phyloP scores from a whole-genome alignment of 768 basidiomycete genomes.

The Mycena galopus region DNA sequence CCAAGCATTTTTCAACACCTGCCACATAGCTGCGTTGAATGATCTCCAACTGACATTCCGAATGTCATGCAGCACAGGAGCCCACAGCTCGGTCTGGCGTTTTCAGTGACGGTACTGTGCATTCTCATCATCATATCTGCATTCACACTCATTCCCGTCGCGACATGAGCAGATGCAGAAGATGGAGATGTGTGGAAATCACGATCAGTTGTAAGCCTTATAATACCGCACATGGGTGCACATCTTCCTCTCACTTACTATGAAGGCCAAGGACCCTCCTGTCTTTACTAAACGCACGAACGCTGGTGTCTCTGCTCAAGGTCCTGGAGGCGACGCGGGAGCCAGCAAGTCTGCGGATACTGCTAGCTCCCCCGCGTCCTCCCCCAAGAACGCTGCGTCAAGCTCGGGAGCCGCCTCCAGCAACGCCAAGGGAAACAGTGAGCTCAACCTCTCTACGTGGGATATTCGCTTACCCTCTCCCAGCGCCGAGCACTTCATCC shows the following conservation, averaged over 20 bases:
- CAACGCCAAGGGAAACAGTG: slow-evolving; percentile 14
- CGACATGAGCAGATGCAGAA: slow-evolving; percentile 27
- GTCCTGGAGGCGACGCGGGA: slow-evolving; percentile 21
- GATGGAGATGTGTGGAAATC: slow-evolving; percentile 21
- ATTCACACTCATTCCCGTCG: slow-evolving; percentile 21
- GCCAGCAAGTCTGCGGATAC: slow-evolving; percentile 7
- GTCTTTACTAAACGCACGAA: slow-evolving; percentile 23
- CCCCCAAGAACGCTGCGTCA: slow-evolving; percentile 16
- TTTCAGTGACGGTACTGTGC: not conserved
- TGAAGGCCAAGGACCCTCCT: slow-evolving; percentile 34
- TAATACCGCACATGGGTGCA: not conserved
- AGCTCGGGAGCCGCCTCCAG: not conserved
- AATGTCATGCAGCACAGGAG: slow-evolving; percentile 26
- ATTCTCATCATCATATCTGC: slow-evolving; percentile 21
- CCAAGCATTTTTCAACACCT: not conserved
- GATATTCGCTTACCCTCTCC: not conserved
- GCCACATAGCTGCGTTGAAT: not conserved
- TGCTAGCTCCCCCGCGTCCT: slow-evolving; percentile 12
- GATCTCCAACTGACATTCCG: slow-evolving; percentile 7
- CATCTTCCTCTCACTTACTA: slow-evolving; percentile 19
- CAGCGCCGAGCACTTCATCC: slow-evolving; percentile 12
- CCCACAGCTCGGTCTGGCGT: slow-evolving; percentile 3
- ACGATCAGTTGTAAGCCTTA: slow-evolving; percentile 29
- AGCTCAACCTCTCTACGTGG: not conserved
- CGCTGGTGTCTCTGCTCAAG: slow-evolving; percentile 28